A percentile compares a stretch with the other conserved stretches of the same genome.
These are phyloP conservation scores for Poterioochromonas sp. DNA, from an alignment of 352 stramenopile species.

Conservation along the genomic window DNA sequence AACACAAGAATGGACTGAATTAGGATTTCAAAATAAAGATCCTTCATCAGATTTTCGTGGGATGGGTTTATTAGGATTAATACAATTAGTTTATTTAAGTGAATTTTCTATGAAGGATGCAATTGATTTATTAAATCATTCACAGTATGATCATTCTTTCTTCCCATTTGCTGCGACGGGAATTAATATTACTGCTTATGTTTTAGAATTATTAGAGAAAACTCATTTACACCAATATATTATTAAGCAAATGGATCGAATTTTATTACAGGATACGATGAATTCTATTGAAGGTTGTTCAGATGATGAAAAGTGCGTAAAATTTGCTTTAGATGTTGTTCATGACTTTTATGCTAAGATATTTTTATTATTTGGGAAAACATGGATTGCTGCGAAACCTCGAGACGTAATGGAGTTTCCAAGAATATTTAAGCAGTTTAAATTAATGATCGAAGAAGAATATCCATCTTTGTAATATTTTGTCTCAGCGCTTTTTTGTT, in stretches of 20 bases:
- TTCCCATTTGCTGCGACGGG: conserved; percentile 14
- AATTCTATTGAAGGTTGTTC: not conserved
- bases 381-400: not conserved
- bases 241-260: not conserved
- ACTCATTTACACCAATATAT: not conserved
- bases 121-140: not conserved
- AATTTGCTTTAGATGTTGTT: not conserved
- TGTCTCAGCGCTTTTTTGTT: no score
- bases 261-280: not conserved
- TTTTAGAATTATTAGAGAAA: conserved; percentile 10
- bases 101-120: not conserved
- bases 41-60: conserved; percentile 8
- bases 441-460: no score
- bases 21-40: conserved; percentile 23
- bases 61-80: conserved; percentile 24
- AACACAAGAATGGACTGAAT: not conserved
- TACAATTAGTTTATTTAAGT: conserved; percentile 11
- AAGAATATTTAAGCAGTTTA: not conserved
- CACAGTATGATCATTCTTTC: not conserved
- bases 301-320: not conserved
- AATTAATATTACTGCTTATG: conserved; percentile 13
- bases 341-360: not conserved
- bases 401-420: not conserved
- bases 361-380: not conserved
- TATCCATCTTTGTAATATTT: no score